Conservation (phyloP, 2,329 filamentous ascomycete genomes). For the Xylariales sp. region DNA sequence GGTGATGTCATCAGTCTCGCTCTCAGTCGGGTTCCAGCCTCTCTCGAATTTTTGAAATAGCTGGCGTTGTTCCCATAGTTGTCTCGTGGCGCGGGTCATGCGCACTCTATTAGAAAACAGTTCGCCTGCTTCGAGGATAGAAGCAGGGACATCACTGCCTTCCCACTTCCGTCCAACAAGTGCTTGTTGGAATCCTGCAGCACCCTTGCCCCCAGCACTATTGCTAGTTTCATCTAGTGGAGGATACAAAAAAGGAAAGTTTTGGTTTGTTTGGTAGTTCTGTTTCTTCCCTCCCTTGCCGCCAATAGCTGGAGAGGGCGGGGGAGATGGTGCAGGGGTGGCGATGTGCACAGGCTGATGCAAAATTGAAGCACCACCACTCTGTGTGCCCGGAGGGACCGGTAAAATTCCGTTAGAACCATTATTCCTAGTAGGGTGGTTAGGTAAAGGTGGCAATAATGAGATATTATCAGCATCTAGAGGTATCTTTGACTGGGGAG, state of each 20-base stretch:
- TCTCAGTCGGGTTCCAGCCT: slow-evolving; percentile 76
- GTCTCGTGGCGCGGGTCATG: slow-evolving; percentile 89
- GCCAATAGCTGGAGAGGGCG: slow-evolving; percentile 86
- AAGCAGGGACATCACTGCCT: slow-evolving; percentile 92
- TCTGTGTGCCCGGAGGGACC: slow-evolving; percentile 64
- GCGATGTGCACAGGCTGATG: slow-evolving; percentile 98
- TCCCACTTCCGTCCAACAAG: slow-evolving; percentile 89
- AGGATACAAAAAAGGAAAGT: slow-evolving; percentile 97
- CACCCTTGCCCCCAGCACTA: slow-evolving; percentile 88
- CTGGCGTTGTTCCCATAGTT: slow-evolving; percentile 95
- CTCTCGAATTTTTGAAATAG: slow-evolving; percentile 91
- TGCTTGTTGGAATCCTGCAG: slow-evolving; percentile 80
- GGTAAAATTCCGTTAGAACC: slow-evolving; percentile 72
- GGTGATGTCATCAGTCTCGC: slow-evolving; percentile 50
- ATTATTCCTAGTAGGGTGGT: slow-evolving; percentile 73
- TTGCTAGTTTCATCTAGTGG: slow-evolving; percentile 91
- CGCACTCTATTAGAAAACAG: slow-evolving; percentile 90
- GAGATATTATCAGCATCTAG: slow-evolving; percentile 92
- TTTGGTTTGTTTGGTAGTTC: slow-evolving; percentile 99
- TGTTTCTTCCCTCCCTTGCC: slow-evolving; percentile 98
- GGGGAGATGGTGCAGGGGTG: slow-evolving; percentile 95
- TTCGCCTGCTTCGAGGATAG: slow-evolving; percentile 93
- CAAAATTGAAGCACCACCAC: slow-evolving; percentile 80
- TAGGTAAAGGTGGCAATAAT: slow-evolving; percentile 85
- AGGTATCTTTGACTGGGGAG: slow-evolving; percentile 83